A percentile compares a stretch with the other conserved stretches of the same genome.
phyloP scores from a whole-genome alignment of 2,329 filamentous ascomycete species.

The Cercospora sp. region DNA sequence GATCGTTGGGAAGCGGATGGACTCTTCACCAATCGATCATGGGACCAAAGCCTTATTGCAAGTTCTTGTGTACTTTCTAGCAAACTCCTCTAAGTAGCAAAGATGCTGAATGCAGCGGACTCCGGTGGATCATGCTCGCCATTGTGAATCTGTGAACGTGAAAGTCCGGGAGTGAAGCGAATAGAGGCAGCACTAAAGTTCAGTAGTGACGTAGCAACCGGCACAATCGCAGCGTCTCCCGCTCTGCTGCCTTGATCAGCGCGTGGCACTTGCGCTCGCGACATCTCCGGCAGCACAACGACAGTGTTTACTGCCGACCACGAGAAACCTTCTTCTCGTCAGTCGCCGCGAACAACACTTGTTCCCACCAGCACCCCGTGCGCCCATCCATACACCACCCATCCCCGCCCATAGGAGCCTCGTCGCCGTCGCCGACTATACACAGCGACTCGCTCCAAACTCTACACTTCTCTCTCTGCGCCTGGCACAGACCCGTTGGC shows the following conservation, averaged over 20 bases:
- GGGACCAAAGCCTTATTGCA: too few species aligned
- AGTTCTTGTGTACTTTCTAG: too few species aligned
- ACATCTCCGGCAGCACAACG: neutral
- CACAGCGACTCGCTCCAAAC: neutral
- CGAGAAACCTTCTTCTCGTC: neutral
- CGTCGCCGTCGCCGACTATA: neutral
- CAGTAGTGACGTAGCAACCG: constrained; percentile 9
- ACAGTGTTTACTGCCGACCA: constrained; percentile 6
- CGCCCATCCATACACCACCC: neutral
- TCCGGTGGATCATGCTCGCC: too few species aligned
- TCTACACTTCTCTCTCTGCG: neutral
- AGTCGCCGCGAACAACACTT: neutral
- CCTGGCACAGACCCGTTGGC: constrained; percentile 3
- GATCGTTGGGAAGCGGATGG: too few species aligned
- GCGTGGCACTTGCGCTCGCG: constrained; percentile 6
- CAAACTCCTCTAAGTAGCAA: too few species aligned
- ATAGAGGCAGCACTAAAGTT: neutral
- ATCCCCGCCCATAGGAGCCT: neutral
- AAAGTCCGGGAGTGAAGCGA: neutral
- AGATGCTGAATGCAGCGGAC: too few species aligned
- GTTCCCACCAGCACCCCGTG: constrained; percentile 7
- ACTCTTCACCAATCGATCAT: too few species aligned
- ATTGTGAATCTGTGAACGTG: neutral
- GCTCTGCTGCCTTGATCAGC: constrained; percentile 4
- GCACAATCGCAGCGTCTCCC: neutral